phyloP scores from a whole-genome alignment of 192 early-diverging fungal genomes.

The Backusella luteola region DNA sequence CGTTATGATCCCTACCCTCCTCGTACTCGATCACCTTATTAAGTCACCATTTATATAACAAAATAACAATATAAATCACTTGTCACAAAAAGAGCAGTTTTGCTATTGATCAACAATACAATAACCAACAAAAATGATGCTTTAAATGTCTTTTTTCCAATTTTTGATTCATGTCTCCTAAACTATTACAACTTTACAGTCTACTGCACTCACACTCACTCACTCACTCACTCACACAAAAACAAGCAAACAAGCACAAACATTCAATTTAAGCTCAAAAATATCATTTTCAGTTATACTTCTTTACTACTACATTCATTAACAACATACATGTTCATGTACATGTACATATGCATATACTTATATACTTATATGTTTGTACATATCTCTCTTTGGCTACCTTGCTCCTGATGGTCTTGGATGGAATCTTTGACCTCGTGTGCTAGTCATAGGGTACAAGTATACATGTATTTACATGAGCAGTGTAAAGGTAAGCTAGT shows the following conservation, averaged over 20 bases:
- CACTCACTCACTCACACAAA: too few species aligned
- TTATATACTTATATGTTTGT: neutral
- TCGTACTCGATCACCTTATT: slow-evolving; percentile 37
- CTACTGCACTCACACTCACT: neutral
- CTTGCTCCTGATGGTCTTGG: neutral
- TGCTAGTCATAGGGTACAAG: too few species aligned
- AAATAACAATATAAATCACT: slow-evolving; percentile 2
- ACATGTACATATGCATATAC: neutral
- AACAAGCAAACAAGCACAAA: too few species aligned
- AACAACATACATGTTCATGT: neutral
- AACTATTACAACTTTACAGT: neutral
- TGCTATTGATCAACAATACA: neutral
- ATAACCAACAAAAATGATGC: neutral
- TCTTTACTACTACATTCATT: neutral
- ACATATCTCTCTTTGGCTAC: neutral
- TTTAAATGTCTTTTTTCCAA: slow-evolving; percentile 11
- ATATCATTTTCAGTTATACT: neutral
- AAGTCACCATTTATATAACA: slow-evolving; percentile 16
- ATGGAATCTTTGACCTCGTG: neutral
- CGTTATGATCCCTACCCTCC: slow-evolving; percentile 41
- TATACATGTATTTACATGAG: too few species aligned
- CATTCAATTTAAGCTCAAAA: neutral
- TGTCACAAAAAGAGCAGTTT: neutral
- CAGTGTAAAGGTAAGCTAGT: too few species aligned
- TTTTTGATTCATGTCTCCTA: slow-evolving; percentile 2